Percentiles rank a stretch among this genome's conserved stretches.
These are phyloP conservation scores for Thecaphora thlaspeos DNA, from an alignment of 1,284 basidiomycete genomes.

Conservation along the genomic window DNA sequence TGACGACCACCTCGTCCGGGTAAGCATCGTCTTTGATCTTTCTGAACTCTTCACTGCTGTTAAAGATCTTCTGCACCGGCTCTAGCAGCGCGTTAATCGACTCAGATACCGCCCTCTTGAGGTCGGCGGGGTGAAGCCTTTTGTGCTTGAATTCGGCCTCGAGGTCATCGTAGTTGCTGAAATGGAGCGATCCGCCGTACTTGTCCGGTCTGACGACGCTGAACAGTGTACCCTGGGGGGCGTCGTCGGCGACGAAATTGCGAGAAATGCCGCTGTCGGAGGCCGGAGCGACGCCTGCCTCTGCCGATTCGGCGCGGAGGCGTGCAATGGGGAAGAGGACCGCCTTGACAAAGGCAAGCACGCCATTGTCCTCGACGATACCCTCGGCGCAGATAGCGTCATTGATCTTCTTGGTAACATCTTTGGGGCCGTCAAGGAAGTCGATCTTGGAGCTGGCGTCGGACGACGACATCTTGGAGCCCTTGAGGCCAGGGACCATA, in stretches of 20 bases:
- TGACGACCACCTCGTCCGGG: conserved; percentile 61
- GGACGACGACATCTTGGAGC: conserved; percentile 98
- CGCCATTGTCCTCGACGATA: conserved; percentile 84
- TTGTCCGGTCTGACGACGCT: conserved; percentile 74
- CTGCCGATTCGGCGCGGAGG: conserved; percentile 34
- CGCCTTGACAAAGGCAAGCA: conserved; percentile 82
- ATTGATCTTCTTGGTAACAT: conserved; percentile 85
- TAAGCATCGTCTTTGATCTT: conserved; percentile 77
- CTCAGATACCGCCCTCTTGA: conserved; percentile 78
- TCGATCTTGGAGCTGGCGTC: conserved; percentile 97
- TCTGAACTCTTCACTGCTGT: conserved; percentile 77
- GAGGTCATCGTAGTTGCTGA: conserved; percentile 68
- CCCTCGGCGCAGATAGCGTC: conserved; percentile 85
- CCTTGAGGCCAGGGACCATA: conserved; percentile 92
- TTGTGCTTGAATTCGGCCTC: conserved; percentile 75
- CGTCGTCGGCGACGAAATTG: conserved; percentile 61
- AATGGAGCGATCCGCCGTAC: conserved; percentile 81
- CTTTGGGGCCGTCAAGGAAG: conserved; percentile 84
- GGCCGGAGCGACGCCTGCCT: conserved; percentile 23
- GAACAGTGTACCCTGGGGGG: conserved; percentile 78
- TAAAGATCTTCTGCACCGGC: conserved; percentile 78
- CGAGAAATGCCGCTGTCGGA: conserved; percentile 16
- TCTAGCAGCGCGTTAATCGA: conserved; percentile 76
- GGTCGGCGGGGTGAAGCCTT: conserved; percentile 82
- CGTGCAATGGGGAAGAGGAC: conserved; percentile 81